A percentile compares a stretch with the other conserved stretches of the same genome.
Conservation (phyloP, 371 early-diverging fungal species). For the Lichtheimia hyalospora region DNA sequence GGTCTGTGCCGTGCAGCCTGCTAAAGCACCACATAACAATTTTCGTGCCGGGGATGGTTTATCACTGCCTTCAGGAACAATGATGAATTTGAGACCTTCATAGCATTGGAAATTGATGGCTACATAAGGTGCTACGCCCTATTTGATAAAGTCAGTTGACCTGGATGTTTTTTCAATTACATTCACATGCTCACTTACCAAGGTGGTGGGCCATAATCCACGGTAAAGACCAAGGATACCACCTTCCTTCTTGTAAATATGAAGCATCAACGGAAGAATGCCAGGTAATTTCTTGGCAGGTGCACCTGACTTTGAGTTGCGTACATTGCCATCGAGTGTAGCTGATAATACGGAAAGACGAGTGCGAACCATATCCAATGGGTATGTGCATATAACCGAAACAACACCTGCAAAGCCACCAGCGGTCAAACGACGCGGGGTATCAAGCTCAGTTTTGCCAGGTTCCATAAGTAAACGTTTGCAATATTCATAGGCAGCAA, state of each 20-base stretch:
- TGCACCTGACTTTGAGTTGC: conserved; percentile 1
- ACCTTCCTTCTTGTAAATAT: conserved; percentile 77
- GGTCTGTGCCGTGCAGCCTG: conserved; percentile 89
- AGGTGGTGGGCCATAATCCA: conserved; percentile 81
- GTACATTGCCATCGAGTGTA: conserved; percentile 22
- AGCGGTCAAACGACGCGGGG: conserved; percentile 70
- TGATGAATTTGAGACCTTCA: conserved; percentile 72
- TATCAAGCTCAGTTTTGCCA: conserved; percentile 71
- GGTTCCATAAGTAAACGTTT: conserved; percentile 69
- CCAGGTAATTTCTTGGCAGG: conserved; percentile 61
- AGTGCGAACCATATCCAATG: conserved; percentile 87
- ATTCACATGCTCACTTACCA: conserved; percentile 41
- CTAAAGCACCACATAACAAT: conserved; percentile 85
- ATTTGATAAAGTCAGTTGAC: neutral
- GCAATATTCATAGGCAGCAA: conserved; percentile 83
- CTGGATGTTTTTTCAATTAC: neutral
- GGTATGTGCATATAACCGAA: conserved; percentile 84
- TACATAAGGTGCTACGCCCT: conserved; percentile 87
- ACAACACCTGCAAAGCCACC: conserved; percentile 86
- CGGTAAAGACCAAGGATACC: conserved; percentile 82
- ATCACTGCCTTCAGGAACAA: conserved; percentile 66
- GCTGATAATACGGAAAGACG: conserved; percentile 80
- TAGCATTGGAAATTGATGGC: conserved; percentile 86
- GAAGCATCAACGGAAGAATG: conserved; percentile 62
- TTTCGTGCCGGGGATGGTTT: conserved; percentile 65